Evolutionary conservation across 164 flowering plant species (phyloP).

Genomic region (Dillenia turbinata): DNA sequence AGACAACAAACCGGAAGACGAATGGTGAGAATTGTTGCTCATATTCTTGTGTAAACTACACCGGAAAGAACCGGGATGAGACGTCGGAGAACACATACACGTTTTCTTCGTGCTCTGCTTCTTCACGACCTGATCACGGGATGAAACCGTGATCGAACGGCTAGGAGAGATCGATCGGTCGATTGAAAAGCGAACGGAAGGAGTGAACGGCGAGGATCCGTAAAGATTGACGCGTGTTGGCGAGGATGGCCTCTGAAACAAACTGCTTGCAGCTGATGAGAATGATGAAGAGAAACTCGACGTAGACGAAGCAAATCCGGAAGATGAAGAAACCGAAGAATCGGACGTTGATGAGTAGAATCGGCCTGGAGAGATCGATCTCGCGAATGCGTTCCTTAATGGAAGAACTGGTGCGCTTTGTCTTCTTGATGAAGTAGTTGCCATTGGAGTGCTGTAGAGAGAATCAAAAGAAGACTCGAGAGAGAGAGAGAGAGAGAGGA

Average conservation of each 20-base stretch:
- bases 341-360: conserved; percentile 3
- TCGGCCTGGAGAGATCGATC: conserved; percentile 9
- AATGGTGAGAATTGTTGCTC: background rate
- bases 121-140: conserved; percentile 9
- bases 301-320: conserved; percentile 14
- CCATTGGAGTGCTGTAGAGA: background rate
- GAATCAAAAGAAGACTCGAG: background rate
- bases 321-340: conserved; percentile 13
- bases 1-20: background rate
- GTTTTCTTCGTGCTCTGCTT: conserved; percentile 3
- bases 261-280: conserved; percentile 14
- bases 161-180: conserved; percentile 25
- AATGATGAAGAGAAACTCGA: conserved; percentile 18
- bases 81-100: conserved; percentile 61
- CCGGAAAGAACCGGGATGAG: conserved; percentile 83
- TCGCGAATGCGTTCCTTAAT: background rate
- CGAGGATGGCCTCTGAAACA: conserved; percentile 26
- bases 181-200: conserved; percentile 27
- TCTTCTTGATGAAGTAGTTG: conserved; percentile 13
- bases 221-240: conserved; percentile 28
- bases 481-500: background rate
- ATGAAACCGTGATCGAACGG: conserved; percentile 18
- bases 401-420: conserved; percentile 11
- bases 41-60: conserved; percentile 64
- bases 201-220: conserved; percentile 13